Conservation (phyloP, 2,329 filamentous ascomycete genomes). For the Phoma sp. region DNA sequence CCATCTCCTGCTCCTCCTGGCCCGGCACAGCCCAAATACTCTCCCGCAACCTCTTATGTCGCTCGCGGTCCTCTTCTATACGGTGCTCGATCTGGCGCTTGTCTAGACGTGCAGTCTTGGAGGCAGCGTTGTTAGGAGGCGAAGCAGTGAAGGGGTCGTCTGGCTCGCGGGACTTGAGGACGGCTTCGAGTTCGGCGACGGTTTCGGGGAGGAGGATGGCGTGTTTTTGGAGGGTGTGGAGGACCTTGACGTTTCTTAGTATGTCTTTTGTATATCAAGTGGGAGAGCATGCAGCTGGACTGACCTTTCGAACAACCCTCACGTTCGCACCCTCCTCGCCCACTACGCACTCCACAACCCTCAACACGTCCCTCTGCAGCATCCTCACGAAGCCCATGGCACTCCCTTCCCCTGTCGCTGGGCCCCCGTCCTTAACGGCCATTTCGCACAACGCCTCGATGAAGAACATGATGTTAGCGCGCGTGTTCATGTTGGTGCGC, state of each 20-base stretch:
- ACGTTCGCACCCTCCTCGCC: slow-evolving; percentile 89
- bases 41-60: slow-evolving; percentile 90
- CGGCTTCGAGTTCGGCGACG: slow-evolving; percentile 80
- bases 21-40: slow-evolving; percentile 88
- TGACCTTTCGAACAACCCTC: slow-evolving; percentile 84
- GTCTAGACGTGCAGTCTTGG: slow-evolving; percentile 60
- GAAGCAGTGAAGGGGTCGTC: slow-evolving; percentile 36
- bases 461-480: slow-evolving; percentile 99
- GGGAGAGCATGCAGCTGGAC: not conserved
- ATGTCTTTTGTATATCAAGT: too few species aligned
- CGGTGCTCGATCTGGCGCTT: slow-evolving; percentile 92
- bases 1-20: slow-evolving; percentile 69
- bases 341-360: slow-evolving; percentile 93
- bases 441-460: slow-evolving; percentile 93
- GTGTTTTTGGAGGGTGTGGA: slow-evolving; percentile 73
- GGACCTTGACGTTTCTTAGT: slow-evolving; percentile 57
- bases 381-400: slow-evolving; percentile 86
- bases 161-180: slow-evolving; percentile 78
- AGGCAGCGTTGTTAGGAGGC: not conserved
- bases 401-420: slow-evolving; percentile 71
- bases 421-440: slow-evolving; percentile 74
- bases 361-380: slow-evolving; percentile 91
- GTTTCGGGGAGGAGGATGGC: slow-evolving; percentile 75
- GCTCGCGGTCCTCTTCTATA: slow-evolving; percentile 94
- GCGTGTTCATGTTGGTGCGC: slow-evolving; percentile 92